Evolutionary conservation across 345 rosid genomes (phyloP).

Genomic region (Geranium rotundifolium): DNA sequence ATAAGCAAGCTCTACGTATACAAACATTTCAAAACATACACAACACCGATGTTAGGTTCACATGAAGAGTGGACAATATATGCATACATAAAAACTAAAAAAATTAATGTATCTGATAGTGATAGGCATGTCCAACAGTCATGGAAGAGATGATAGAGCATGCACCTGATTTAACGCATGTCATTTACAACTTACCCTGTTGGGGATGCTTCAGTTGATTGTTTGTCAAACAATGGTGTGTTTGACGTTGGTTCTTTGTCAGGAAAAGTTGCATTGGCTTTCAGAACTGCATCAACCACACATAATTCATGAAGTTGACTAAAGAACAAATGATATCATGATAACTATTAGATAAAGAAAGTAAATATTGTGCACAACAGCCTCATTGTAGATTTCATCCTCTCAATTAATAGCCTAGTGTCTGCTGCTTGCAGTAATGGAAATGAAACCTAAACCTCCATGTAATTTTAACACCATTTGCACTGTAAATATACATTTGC

Average conservation of each 20-base stretch:
- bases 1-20: not conserved
- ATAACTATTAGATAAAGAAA: not conserved
- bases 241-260: slow-evolving; percentile 62
- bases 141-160: not conserved
- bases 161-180: not conserved
- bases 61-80: not conserved
- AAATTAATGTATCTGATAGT: not conserved
- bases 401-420: too few species aligned
- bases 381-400: not conserved
- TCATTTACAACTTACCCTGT: slow-evolving; percentile 36
- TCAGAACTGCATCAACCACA: slow-evolving; percentile 51
- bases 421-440: too few species aligned
- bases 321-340: not conserved
- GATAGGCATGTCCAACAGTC: not conserved
- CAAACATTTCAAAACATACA: too few species aligned
- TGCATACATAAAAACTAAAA: not conserved
- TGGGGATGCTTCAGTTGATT: slow-evolving; percentile 55
- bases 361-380: not conserved
- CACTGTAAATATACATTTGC: too few species aligned
- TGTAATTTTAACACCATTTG: too few species aligned
- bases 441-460: too few species aligned
- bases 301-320: not conserved
- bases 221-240: slow-evolving; percentile 58
- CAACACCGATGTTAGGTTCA: not conserved
- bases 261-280: slow-evolving; percentile 53